Conservation (phyloP, 169 alveolate genomes). For the Plasmodium knowlesi region DNA sequence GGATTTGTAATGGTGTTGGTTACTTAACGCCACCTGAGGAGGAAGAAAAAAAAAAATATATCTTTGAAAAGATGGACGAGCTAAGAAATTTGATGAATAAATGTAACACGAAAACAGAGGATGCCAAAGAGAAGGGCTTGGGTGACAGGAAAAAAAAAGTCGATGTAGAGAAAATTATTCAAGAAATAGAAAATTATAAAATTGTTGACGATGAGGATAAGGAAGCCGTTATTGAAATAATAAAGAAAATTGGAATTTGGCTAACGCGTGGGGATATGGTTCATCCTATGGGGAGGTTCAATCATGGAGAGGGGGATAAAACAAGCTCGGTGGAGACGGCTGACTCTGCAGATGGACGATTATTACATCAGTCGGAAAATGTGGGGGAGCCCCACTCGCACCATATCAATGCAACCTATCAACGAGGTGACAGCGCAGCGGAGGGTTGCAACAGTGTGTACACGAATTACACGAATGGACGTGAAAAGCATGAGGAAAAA, state of each 20-base stretch:
- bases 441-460: neutral
- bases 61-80: conserved; percentile 76
- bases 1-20: conserved; percentile 88
- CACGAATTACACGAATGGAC: neutral
- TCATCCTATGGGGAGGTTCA: neutral
- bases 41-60: conserved; percentile 77
- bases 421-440: neutral
- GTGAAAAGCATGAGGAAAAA: neutral
- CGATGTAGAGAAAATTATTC: conserved; percentile 45
- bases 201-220: conserved; percentile 82
- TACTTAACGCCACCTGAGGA: conserved; percentile 86
- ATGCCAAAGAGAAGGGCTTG: neutral
- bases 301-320: neutral
- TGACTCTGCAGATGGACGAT: neutral
- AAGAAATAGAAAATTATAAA: conserved; percentile 71
- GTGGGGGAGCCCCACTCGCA: neutral
- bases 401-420: neutral
- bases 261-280: neutral
- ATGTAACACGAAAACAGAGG: conserved; percentile 38
- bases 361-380: neutral
- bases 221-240: conserved; percentile 76
- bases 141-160: conserved; percentile 27
- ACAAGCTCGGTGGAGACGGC: neutral
- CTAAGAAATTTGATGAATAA: conserved; percentile 68
- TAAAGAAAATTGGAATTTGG: conserved; percentile 74